A percentile compares a stretch with the other conserved stretches of the same genome.
phyloP scores from a whole-genome alignment of 2,329 filamentous ascomycete species.

The Aplosporella prunicola region DNA sequence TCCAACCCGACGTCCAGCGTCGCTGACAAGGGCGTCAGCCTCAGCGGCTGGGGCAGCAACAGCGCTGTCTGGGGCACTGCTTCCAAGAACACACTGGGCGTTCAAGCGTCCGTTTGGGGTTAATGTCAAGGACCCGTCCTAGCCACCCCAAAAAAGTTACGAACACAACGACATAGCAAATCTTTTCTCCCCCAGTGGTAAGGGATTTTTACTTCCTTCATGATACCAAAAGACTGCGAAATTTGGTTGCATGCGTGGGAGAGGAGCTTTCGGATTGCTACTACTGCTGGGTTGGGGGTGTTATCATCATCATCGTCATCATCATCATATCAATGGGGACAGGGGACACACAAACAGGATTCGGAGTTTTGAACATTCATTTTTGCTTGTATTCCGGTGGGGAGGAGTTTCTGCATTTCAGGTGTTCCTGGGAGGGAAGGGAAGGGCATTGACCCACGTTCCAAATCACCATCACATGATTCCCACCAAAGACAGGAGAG shows the following conservation, averaged over 20 bases:
- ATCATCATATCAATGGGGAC: not conserved
- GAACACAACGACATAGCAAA: conserved; percentile 3
- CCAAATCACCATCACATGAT: too few species aligned
- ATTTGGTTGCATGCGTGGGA: not conserved
- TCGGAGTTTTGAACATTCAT: too few species aligned
- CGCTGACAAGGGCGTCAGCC: conserved; percentile 32
- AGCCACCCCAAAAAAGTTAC: not conserved
- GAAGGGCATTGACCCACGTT: too few species aligned
- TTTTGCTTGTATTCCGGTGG: conserved; percentile 17
- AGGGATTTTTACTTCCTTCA: not conserved
- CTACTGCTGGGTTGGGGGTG: not conserved
- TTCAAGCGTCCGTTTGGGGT: conserved; percentile 91
- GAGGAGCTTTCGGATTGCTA: not conserved
- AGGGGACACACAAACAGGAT: not conserved
- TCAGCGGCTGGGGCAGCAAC: conserved; percentile 63
- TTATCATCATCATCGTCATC: too few species aligned
- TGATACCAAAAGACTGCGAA: not conserved
- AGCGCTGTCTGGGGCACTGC: conserved; percentile 72
- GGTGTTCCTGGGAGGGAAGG: conserved; percentile 28
- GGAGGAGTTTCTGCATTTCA: conserved; percentile 35
- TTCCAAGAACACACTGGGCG: conserved; percentile 63
- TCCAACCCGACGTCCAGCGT: conserved; percentile 46
- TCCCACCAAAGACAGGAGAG: too few species aligned
- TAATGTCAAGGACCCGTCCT: conserved; percentile 28
- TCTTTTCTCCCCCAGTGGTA: not conserved